These are phyloP conservation scores for Saccharomycopsis oosterbeekiorum DNA, from an alignment of 805 yeast genomes.

Conservation along the genomic window DNA sequence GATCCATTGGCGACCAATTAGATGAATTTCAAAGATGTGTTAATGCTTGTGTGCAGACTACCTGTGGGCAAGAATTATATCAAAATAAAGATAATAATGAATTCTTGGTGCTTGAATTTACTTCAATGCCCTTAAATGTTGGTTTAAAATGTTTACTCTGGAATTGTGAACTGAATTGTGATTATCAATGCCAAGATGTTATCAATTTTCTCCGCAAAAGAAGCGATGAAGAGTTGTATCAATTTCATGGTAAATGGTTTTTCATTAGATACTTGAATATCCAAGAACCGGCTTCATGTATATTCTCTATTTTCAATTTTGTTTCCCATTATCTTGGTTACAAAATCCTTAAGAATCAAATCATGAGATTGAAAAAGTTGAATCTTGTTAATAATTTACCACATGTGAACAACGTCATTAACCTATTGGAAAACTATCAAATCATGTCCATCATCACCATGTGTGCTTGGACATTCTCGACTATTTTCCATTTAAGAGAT, in stretches of 20 bases:
- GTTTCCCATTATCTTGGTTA: slow-evolving; percentile 51
- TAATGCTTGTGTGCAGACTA: slow-evolving; percentile 35
- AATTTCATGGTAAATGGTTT: slow-evolving; percentile 98
- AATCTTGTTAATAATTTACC: slow-evolving; percentile 10
- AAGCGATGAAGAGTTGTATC: slow-evolving; percentile 48
- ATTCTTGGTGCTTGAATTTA: slow-evolving; percentile 28
- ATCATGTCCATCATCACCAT: slow-evolving; percentile 54
- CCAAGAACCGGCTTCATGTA: slow-evolving; percentile 74
- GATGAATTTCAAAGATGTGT: slow-evolving; percentile 48
- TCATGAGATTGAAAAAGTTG: slow-evolving; percentile 14
- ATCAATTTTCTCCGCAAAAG: slow-evolving; percentile 48
- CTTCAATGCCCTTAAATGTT: slow-evolving; percentile 30
- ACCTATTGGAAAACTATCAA: slow-evolving; percentile 28
- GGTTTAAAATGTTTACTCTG: slow-evolving; percentile 46
- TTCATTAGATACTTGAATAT: slow-evolving; percentile 65
- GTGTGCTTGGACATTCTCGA: slow-evolving; percentile 81
- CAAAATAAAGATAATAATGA: slow-evolving; percentile 25
- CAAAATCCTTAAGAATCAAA: slow-evolving; percentile 24
- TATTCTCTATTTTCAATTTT: slow-evolving; percentile 68
- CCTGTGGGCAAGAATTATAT: slow-evolving; percentile 11
- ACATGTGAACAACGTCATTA: slow-evolving; percentile 19
- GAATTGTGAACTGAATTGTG: slow-evolving; percentile 78
- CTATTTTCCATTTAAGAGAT: slow-evolving; percentile 86
- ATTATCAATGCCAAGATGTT: slow-evolving; percentile 81
- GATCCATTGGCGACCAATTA: slow-evolving; percentile 55